Evolutionary conservation across 176 grass and related monocot species (phyloP).

Genomic region (Alopecurus myosuroides): DNA sequence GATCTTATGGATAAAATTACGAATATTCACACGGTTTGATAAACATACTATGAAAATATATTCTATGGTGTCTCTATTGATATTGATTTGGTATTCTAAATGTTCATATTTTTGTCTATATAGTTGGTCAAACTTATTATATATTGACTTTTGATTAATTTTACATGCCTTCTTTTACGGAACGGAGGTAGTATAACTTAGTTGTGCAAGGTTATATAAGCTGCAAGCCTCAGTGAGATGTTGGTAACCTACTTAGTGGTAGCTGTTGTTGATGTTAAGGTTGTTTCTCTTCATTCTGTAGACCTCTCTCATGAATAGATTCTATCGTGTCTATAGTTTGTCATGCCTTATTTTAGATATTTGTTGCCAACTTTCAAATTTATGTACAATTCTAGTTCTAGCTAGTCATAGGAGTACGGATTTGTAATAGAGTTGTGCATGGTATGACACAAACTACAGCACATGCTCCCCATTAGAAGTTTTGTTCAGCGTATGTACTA

Average conservation of each 20-base stretch:
- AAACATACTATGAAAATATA: too few species aligned
- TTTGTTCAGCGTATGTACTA: not conserved
- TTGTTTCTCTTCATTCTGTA: not conserved
- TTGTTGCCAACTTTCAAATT: not conserved
- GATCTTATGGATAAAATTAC: too few species aligned
- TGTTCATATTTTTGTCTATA: too few species aligned
- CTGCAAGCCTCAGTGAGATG: not conserved
- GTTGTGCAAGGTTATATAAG: not conserved
- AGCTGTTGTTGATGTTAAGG: not conserved
- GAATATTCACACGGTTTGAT: too few species aligned
- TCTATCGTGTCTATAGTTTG: not conserved
- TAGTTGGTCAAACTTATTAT: too few species aligned
- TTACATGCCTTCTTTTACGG: too few species aligned
- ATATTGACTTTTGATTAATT: too few species aligned
- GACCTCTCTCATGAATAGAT: not conserved
- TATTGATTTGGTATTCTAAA: too few species aligned
- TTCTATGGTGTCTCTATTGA: too few species aligned
- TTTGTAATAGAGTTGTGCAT: not conserved
- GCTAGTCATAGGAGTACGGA: not conserved
- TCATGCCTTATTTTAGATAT: not conserved
- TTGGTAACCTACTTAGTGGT: not conserved
- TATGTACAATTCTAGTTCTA: not conserved
- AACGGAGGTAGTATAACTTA: too few species aligned
- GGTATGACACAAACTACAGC: not conserved
- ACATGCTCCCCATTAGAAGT: not conserved